These are phyloP conservation scores for Vigna mungo DNA, from an alignment of 306 rosid species.

Conservation along the genomic window DNA sequence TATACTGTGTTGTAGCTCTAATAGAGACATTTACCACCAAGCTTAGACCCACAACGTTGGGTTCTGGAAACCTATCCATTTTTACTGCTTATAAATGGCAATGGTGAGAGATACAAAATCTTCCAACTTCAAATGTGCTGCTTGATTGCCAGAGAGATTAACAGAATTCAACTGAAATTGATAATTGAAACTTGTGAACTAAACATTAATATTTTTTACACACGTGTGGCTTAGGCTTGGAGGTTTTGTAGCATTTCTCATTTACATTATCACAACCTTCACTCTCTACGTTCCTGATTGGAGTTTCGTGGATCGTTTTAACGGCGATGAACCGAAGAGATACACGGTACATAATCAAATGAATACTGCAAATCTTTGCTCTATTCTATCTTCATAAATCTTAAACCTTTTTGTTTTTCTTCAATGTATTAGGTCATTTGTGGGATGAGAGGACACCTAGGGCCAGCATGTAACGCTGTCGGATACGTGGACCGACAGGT, in stretches of 20 bases:
- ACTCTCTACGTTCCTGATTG: constrained; percentile 82
- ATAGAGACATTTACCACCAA: constrained; percentile 79
- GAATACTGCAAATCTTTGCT: neutral
- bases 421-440: constrained; percentile 67
- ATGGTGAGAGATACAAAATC: constrained; percentile 57
- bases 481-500: constrained; percentile 84
- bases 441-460: constrained; percentile 89
- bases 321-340: constrained; percentile 30
- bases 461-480: constrained; percentile 93
- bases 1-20: constrained; percentile 76
- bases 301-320: constrained; percentile 58
- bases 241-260: constrained; percentile 68
- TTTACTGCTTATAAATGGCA: constrained; percentile 85
- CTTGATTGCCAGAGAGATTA: neutral
- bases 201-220: neutral
- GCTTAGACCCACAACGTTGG: constrained; percentile 65
- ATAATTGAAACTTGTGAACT: constrained; percentile 15
- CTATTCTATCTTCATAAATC: neutral
- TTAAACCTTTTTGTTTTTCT: neutral
- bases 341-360: constrained; percentile 56
- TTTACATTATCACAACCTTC: constrained; percentile 79
- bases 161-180: constrained; percentile 6
- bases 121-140: neutral
- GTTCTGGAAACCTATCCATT: constrained; percentile 58
- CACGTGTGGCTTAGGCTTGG: constrained; percentile 68